Conservation (phyloP, 495 filamentous ascomycete species). For the Lepraria neglecta region DNA sequence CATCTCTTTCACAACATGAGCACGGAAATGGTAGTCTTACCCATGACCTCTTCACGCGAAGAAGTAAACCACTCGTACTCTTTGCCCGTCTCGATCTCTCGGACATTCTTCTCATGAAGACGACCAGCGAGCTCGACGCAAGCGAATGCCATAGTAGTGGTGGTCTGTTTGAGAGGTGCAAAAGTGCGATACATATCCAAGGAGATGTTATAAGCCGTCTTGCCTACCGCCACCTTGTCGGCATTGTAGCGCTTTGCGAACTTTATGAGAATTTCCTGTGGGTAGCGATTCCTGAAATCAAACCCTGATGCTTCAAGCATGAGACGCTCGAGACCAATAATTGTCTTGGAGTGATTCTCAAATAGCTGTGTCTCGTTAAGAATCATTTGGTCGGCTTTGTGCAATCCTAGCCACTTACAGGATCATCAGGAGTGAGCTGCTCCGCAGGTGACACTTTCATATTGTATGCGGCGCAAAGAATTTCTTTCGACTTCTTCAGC, state of each 20-base stretch:
- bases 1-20: too few species aligned
- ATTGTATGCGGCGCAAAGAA: conserved; percentile 85
- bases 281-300: conserved; percentile 87
- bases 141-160: conserved; percentile 71
- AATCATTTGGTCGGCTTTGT: neutral
- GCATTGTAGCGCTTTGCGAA: conserved; percentile 51
- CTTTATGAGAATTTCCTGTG: conserved; percentile 77
- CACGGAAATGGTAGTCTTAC: conserved; percentile 27
- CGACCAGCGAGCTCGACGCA: conserved; percentile 73
- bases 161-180: conserved; percentile 80
- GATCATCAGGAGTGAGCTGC: conserved; percentile 73
- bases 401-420: conserved; percentile 40
- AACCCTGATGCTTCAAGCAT: conserved; percentile 93
- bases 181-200: conserved; percentile 90
- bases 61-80: conserved; percentile 54
- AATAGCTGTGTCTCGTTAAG: conserved; percentile 53
- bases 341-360: conserved; percentile 63
- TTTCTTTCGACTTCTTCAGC: conserved; percentile 90
- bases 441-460: conserved; percentile 65
- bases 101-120: conserved; percentile 48
- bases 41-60: conserved; percentile 63
- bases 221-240: conserved; percentile 49
- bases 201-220: conserved; percentile 69
- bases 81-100: conserved; percentile 39
- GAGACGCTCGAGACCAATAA: conserved; percentile 82